Evolutionary conservation across 805 yeast species (phyloP), one percentile per base, ranked within the genome.

Genomic region (Debaryomyces tyrocola): DNA sequence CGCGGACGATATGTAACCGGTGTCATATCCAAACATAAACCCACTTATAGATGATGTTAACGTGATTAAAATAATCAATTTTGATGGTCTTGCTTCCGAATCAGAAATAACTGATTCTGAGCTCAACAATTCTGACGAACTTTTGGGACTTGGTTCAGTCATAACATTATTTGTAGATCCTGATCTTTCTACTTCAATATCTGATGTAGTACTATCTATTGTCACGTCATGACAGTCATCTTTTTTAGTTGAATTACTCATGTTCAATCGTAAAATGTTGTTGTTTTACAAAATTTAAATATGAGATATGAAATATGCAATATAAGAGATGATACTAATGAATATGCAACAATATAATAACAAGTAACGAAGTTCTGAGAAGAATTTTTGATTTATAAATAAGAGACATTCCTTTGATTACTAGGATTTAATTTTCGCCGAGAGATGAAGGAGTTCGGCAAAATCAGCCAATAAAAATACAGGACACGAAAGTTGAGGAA

Each of bases 1-100:
- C 0, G 97, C 97, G 15, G 95, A 84, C 3, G 98, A 92, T 36
- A 92, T 91, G 67, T 92, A 92, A 55, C 98, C 98, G 0, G 98
- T 92, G 66, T 92, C 99, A 62, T 92, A 92, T 55, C 99, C 99
- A 68, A 92, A 92, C 90, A 92, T 82, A 68, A 91, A 90, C 1
- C 98, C 98, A 0, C 97, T 90, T 51, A 92, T 85, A 6, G 97
- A 90, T 0, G 97, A 82, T 21, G 84, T 83, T 42, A 84, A 73
- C 0, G 96, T 87, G 43, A 90, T 67, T 21, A 79, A 67, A 20
- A 90, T 69, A 41, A 90, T 89, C 57, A 87, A 67, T 6, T 74
- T 66, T 9, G 94, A 77, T 3, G 88, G 84, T 47, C 68, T 75
- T 10, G 78, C 46, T 37, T 55, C 44, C 35, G 45, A 44, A 15